A percentile compares a stretch with the other conserved stretches of the same genome.
Conservation (phyloP, 225 moss, liverwort and hornwort species). For the Pseudoscleropodium purum region DNA sequence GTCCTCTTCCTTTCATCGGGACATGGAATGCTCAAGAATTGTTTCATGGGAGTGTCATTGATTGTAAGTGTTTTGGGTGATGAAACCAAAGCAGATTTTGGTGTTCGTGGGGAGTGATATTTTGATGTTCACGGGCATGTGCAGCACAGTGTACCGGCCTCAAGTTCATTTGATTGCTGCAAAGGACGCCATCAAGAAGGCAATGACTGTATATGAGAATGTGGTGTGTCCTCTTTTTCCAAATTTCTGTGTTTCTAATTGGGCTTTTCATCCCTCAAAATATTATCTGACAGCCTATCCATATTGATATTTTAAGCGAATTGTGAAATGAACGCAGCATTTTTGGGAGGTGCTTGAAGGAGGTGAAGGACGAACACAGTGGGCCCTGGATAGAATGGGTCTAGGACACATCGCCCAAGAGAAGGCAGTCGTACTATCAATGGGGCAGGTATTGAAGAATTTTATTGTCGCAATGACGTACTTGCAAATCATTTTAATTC, state of each 20-base stretch:
- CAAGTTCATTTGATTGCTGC: constrained; percentile 80
- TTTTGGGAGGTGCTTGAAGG: constrained; percentile 96
- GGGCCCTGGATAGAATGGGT: constrained; percentile 75
- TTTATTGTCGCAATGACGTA: background rate
- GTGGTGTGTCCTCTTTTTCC: constrained; percentile 46
- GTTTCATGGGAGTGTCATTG: background rate
- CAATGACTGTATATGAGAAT: constrained; percentile 72
- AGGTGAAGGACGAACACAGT: constrained; percentile 66
- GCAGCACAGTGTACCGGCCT: constrained; percentile 83
- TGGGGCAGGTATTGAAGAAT: constrained; percentile 60
- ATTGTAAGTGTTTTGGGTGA: background rate
- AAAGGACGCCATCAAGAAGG: constrained; percentile 88
- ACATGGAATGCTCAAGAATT: background rate
- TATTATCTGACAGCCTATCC: background rate
- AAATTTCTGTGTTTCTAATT: background rate
- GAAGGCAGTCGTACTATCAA: constrained; percentile 63
- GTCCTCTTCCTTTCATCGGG: background rate
- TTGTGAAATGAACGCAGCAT: constrained; percentile 38
- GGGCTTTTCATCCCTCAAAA: background rate
- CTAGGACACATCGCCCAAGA: constrained; percentile 51
- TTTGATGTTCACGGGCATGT: constrained; percentile 11
- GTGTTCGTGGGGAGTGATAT: background rate
- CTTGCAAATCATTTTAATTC: background rate
- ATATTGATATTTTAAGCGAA: background rate
- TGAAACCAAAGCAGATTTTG: background rate